Evolutionary conservation across 371 early-diverging fungal species (phyloP).

Genomic region (Mucor saturninus): DNA sequence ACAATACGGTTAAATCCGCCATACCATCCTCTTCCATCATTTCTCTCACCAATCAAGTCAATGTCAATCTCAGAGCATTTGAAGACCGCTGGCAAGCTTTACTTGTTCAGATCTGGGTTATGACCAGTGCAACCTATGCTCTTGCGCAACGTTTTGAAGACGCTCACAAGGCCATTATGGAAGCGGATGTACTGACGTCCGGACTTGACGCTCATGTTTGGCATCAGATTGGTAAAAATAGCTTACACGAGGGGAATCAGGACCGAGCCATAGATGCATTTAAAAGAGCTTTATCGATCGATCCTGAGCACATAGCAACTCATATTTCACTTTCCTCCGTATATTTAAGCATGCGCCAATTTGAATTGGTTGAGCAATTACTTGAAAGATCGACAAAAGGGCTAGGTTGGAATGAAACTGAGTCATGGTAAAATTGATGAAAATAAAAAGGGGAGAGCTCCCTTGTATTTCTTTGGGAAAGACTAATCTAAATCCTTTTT

Average conservation of each 20-base stretch:
- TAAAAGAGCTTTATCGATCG: constrained; percentile 36
- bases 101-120: constrained; percentile 20
- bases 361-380: constrained; percentile 40
- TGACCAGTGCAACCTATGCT: constrained; percentile 21
- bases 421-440: constrained; percentile 35
- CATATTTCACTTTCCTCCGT: constrained; percentile 33
- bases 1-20: not conserved
- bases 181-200: constrained; percentile 18
- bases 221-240: constrained; percentile 16
- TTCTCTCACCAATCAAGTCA: not conserved
- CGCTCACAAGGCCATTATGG: constrained; percentile 16
- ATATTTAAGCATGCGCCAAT: constrained; percentile 23
- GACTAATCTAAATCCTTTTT: not conserved
- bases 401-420: constrained; percentile 40
- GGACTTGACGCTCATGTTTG: constrained; percentile 22
- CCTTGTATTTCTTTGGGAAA: too few species aligned
- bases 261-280: constrained; percentile 34
- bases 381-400: constrained; percentile 38
- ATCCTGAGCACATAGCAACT: constrained; percentile 37
- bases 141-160: constrained; percentile 10
- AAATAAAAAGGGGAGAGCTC: not conserved
- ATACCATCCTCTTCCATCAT: not conserved
- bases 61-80: not conserved
- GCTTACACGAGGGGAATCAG: not conserved
- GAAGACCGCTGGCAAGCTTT: constrained; percentile 19